A percentile compares a stretch with the other conserved stretches of the same genome.
These are phyloP conservation scores for Santalum album DNA, from an alignment of 164 flowering plant species.

Conservation along the genomic window DNA sequence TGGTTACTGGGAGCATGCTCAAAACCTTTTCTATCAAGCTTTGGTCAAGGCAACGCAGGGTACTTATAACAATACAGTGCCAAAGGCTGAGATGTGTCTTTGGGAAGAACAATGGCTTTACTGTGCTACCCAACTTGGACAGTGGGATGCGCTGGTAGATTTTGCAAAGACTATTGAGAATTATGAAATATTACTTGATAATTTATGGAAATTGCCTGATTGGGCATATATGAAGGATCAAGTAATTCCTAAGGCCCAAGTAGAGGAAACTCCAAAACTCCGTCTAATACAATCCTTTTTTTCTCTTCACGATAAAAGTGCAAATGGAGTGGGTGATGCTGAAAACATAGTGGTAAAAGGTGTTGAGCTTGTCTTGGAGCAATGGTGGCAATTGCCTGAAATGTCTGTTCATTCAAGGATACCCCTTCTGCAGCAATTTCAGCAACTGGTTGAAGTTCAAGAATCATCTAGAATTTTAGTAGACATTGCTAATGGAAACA, in stretches of 20 bases:
- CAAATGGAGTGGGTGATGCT: constrained; percentile 81
- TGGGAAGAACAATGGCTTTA: constrained; percentile 99
- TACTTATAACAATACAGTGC: constrained; percentile 89
- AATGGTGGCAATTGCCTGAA: constrained; percentile 97
- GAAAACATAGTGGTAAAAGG: constrained; percentile 87
- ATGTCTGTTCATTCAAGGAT: constrained; percentile 85
- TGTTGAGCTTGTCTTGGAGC: constrained; percentile 79
- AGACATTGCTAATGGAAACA: constrained; percentile 87
- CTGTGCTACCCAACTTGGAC: constrained; percentile 88
- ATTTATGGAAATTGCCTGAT: constrained; percentile 87
- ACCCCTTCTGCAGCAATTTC: constrained; percentile 88
- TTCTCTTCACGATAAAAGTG: constrained; percentile 78
- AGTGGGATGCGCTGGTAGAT: constrained; percentile 88
- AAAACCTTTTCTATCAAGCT: constrained; percentile 89
- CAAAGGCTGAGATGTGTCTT: constrained; percentile 99
- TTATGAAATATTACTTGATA: constrained; percentile 78
- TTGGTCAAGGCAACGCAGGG: constrained; percentile 99
- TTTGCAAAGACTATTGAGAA: constrained; percentile 77
- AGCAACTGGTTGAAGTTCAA: constrained; percentile 87
- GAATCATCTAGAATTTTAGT: constrained; percentile 78
- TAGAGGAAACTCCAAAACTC: constrained; percentile 84
- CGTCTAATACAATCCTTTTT: constrained; percentile 75
- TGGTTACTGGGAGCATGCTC: constrained; percentile 98
- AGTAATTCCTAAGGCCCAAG: constrained; percentile 83
- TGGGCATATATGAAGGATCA: constrained; percentile 83